Base-by-base conservation (phyloP, 306 rosid genomes). In the Hippophae tibetana region DNA sequence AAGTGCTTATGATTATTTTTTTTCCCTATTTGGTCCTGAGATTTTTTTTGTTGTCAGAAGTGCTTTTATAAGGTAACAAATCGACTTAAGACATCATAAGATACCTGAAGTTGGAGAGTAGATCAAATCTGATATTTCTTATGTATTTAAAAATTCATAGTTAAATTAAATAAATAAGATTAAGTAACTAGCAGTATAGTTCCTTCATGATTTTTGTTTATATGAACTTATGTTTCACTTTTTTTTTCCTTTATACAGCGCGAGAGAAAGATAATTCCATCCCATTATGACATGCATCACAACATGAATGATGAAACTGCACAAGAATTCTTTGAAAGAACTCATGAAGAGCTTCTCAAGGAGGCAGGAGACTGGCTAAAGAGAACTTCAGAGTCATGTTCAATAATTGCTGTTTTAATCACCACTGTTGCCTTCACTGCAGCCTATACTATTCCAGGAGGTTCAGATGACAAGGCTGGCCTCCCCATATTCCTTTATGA, bases 361-460 rank as follows among this genome's bases (percentile, higher is more conserved):
- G 54, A 44, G 4, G 68, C 60, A 3, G 26, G 54, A 43, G 23
- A 53, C 8, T 64, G 68, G 68, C 50, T 53, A 13, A 53, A 52
- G 10, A 25, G 60, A 23, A 64, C 68, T 1, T 18, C 68, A 8
- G 50, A 43, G 14, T 64, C 60, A 2, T 53, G 68, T 44, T 52
- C 58, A 3, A 18, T 53, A 3, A 52, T 54, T 2, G 68, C 68
- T 1, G 68, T 64, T 1, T 52, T 64, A 6, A 54, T 64, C 3
- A 60, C 68, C 50, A 64, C 68, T 3, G 68, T 54, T 7, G 68
- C 53, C 42, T 64, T 64, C 31, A 44, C 68, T 0, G 57, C 60
- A 7, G 57, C 57, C 58, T 63, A 63, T 51, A 63, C 68, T 14
- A 8, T 63, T 2, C 68, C 68, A 0, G 68, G 68, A 10, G 68